Conservation (phyloP, 148 eudicot species). For the Cornus florida region DNA sequence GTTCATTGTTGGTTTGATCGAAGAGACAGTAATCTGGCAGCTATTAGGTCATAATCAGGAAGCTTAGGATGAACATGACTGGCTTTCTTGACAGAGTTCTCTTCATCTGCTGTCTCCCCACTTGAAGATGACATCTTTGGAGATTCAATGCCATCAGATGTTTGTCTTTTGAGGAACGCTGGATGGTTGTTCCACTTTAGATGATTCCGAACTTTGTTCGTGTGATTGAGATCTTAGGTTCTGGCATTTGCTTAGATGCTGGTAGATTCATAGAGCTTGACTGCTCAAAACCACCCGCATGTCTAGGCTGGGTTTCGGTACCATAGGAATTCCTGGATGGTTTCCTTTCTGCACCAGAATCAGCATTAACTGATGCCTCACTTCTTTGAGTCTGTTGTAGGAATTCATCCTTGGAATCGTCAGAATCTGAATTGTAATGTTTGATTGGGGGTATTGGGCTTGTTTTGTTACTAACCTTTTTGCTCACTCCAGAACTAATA, state of each 20-base stretch:
- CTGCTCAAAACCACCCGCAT: slow-evolving; percentile 16
- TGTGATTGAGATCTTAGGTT: slow-evolving; percentile 23
- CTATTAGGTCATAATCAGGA: slow-evolving; percentile 73
- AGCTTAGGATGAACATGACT: slow-evolving; percentile 98
- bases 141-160: slow-evolving; percentile 19
- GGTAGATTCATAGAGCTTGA: slow-evolving; percentile 20
- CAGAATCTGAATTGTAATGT: slow-evolving; percentile 32
- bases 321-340: slow-evolving; percentile 21
- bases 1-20: slow-evolving; percentile 42
- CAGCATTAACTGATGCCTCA: slow-evolving; percentile 19
- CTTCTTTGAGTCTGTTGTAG: slow-evolving; percentile 20
- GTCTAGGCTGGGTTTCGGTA: slow-evolving; percentile 24
- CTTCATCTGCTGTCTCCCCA: slow-evolving; percentile 36
- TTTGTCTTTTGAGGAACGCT: slow-evolving; percentile 10
- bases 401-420: slow-evolving; percentile 33
- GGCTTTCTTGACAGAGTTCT: slow-evolving; percentile 47
- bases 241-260: slow-evolving; percentile 22
- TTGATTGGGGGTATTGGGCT: slow-evolving; percentile 12
- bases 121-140: slow-evolving; percentile 23
- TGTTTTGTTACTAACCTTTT: slow-evolving; percentile 13
- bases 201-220: slow-evolving; percentile 16
- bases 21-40: slow-evolving; percentile 58
- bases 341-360: slow-evolving; percentile 22
- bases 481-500: slow-evolving; percentile 4
- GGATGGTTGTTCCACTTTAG: slow-evolving; percentile 32